Base-by-base conservation (phyloP, 805 yeast genomes). In the Metschnikowia baotianmanensis region DNA sequence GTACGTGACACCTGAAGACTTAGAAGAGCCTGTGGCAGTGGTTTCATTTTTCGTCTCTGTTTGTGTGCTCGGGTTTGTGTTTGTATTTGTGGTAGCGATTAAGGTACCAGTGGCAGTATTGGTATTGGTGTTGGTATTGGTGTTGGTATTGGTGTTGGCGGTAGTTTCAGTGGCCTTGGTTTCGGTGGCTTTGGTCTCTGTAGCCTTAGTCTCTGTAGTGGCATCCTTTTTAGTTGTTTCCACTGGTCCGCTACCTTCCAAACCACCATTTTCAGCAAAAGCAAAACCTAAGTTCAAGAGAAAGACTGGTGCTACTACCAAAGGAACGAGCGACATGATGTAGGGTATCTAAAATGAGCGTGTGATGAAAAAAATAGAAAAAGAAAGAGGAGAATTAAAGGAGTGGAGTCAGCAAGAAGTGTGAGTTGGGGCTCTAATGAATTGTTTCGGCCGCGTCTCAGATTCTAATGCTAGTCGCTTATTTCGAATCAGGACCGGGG, bases 1-100 rank as follows among this genome's bases (percentile, higher is more conserved):
- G 53, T 56, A 68, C 6, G 65, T 48, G 20, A 42, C 61, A 8
- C 27, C 39, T 15, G 46, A 33, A 8, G 54, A 18, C 2, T 38
- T 42, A 2, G 55, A 44, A 16, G 31, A 40, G 3, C 36, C 40
- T 3, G 38, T 39, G 9, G 41, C 43, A 12, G 34, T 19, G 8
- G 43, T 29, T 3, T 20, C 26, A 15, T 56, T 47, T 12, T 35
- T 46, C 16, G 49, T 38, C 4, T 17, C 35, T 12, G 53, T 34
- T 13, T 18, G 16, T 12, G 43, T 38, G 8, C n/a, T 31, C n/a
- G 42, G 30, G 26, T 36, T 26, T 3, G 44, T 43, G 17, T 18
- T n/a, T 10, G 44, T 33, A 27, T 19, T 34, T 11, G 42, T 31
- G 20, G 21, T 17, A 4, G 47, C 36, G 5, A 27, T 25, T n/a